Percentiles rank a stretch among this genome's conserved stretches.
Conservation (phyloP, 176 grass and related monocot genomes). For the Lolium perenne region DNA sequence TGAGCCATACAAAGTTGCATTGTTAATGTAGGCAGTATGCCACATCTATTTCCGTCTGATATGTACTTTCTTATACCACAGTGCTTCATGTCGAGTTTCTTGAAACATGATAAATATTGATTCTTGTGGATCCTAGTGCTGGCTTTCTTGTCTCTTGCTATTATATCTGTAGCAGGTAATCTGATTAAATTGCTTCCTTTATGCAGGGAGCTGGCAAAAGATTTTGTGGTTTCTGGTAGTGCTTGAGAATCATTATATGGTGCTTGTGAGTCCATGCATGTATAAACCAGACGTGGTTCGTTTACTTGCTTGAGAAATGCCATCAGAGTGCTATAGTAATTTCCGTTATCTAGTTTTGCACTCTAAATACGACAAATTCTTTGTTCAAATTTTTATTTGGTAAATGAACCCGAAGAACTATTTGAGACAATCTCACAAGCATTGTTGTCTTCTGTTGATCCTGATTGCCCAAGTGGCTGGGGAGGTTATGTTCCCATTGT, state of each 20-base stretch:
- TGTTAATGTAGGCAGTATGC: conserved; percentile 8
- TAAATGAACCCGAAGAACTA: conserved; percentile 39
- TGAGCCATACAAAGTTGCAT: not conserved
- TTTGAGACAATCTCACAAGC: conserved; percentile 94
- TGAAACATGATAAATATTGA: not conserved
- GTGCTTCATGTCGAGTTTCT: not conserved
- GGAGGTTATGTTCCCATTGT: conserved; percentile 81
- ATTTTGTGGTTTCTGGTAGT: conserved; percentile 82
- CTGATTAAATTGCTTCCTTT: too few relatives aligned
- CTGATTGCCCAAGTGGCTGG: conserved; percentile 86
- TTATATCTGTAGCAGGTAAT: too few relatives aligned
- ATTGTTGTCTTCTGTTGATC: conserved; percentile 68
- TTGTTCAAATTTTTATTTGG: not conserved
- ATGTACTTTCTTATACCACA: not conserved
- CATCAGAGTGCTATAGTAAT: not conserved
- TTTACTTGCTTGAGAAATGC: not conserved
- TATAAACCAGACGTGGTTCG: conserved; percentile 84
- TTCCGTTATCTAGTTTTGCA: not conserved
- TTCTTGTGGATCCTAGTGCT: not conserved
- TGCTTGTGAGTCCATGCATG: conserved; percentile 74
- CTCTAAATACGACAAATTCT: conserved; percentile 4
- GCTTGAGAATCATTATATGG: conserved; percentile 83
- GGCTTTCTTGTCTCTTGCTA: not conserved
- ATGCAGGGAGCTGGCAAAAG: too few relatives aligned
- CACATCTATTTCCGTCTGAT: not conserved